These are phyloP conservation scores for Alliaria petiolata DNA, from an alignment of 345 rosid genomes.

Conservation along the genomic window DNA sequence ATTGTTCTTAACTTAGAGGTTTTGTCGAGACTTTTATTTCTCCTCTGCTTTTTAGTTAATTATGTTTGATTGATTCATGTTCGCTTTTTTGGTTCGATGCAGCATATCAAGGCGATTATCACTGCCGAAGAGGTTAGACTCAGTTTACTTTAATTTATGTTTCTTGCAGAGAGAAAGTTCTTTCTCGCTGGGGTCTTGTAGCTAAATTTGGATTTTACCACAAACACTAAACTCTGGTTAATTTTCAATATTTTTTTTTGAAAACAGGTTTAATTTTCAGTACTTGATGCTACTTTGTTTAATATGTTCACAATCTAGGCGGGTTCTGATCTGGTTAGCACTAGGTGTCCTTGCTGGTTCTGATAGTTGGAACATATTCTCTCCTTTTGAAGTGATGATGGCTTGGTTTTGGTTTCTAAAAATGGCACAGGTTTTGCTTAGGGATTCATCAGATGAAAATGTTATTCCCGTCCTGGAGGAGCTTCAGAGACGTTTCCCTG, in stretches of 20 bases:
- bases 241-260: no score
- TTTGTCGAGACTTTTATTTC: not conserved
- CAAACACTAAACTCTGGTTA: not conserved
- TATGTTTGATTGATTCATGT: not conserved
- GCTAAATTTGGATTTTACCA: not conserved
- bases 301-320: no score
- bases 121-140: conserved; percentile 83
- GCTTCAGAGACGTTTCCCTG: conserved; percentile 71
- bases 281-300: not conserved
- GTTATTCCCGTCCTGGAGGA: conserved; percentile 83
- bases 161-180: not conserved
- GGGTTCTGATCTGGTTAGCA: not conserved
- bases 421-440: conserved; percentile 59
- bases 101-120: conserved; percentile 96
- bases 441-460: conserved; percentile 76
- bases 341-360: not conserved
- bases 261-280: not conserved
- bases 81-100: conserved; percentile 15
- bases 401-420: not conserved
- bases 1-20: conserved; percentile 93
- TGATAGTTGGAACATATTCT: not conserved
- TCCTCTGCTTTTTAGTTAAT: not conserved
- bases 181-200: not conserved
- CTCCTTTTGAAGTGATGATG: not conserved
- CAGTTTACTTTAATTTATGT: not conserved